Evolutionary conservation across 345 rosid species (phyloP), one percentile per base, ranked within the genome.

Genomic region (Trapa bicornis): DNA sequence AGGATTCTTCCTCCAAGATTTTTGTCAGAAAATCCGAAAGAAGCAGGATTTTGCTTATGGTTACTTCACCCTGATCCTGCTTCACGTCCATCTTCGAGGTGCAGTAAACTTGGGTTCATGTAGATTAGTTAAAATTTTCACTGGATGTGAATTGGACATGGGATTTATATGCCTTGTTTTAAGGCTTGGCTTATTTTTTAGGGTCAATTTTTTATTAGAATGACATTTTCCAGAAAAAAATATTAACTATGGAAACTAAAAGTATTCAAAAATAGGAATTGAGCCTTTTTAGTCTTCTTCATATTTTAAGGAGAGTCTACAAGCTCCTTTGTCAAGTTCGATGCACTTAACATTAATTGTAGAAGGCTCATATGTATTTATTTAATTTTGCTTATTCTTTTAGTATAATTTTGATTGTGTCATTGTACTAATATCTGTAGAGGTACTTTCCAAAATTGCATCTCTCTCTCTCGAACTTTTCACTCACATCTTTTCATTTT

Each of bases 31-130:
- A 87, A 86, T 87, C 87, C 85, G 43, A 91, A 67, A 80, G 99
- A 95, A 82, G 97, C 96, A 79, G 97, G 96, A 68, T 91, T 89
- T 80, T 91, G 99, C 78, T 85, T 84, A 65, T 85, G 82, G 93
- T 80, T 89, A 68, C 92, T 95, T 72, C 92, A 95, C 76, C 97
- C 97, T 67, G 96, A 85, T 66, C 82, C 96, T 71, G 80, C 85
- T 67, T 86, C 82, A 67, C 93, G 99, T 39, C 99, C 97, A 66
- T 77, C 87, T 65, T 81, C 96, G 68, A 87, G 96, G 99, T 83
- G 75, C 52, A 61, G 42, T 72, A 42, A 68, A 32, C 10, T 52
- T 74, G 70, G 41, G 69, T 68, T 70, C 16, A 39, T 32, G 67
- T 16, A 33, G 32, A 16, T 54, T 54, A 29, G 37, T 58, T 35